Percentiles rank a stretch among this genome's conserved stretches.
These are phyloP conservation scores for Arthroderma sp. DNA, from an alignment of 2,329 filamentous ascomycete species.

Conservation along the genomic window DNA sequence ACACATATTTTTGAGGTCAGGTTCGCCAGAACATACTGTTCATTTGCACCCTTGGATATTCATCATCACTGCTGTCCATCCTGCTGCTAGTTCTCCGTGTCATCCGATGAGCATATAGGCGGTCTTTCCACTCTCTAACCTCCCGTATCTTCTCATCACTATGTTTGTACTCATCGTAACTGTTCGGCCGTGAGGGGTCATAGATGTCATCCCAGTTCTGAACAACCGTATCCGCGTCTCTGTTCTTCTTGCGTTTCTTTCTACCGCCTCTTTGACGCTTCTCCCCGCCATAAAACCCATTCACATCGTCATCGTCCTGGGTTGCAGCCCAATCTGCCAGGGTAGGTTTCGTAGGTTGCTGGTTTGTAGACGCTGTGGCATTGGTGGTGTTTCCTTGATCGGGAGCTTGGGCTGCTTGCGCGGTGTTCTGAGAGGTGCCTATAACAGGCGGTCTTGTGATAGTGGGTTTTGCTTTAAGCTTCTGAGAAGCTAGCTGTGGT, in stretches of 20 bases:
- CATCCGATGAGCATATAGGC: slow-evolving; percentile 60
- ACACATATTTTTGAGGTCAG: not conserved
- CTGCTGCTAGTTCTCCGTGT: slow-evolving; percentile 31
- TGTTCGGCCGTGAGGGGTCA: slow-evolving; percentile 69
- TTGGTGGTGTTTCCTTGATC: slow-evolving; percentile 11
- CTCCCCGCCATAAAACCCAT: slow-evolving; percentile 49
- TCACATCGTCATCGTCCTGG: slow-evolving; percentile 66
- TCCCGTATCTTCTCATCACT: slow-evolving; percentile 75
- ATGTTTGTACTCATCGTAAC: slow-evolving; percentile 68
- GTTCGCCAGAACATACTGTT: slow-evolving; percentile 28
- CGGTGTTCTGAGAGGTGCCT: not conserved
- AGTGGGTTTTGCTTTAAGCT: slow-evolving; percentile 48
- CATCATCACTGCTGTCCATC: slow-evolving; percentile 38
- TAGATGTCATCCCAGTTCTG: slow-evolving; percentile 88
- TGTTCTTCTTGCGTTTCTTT: slow-evolving; percentile 64
- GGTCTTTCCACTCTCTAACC: slow-evolving; percentile 70
- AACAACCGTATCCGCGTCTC: slow-evolving; percentile 42
- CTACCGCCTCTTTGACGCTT: slow-evolving; percentile 65
- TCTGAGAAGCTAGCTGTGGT: slow-evolving; percentile 51
- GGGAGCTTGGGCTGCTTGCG: too few relatives aligned
- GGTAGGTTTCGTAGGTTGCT: slow-evolving; percentile 47
- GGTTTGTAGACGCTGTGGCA: slow-evolving; percentile 19
- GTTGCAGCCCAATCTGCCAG: slow-evolving; percentile 69
- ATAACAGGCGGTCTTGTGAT: slow-evolving; percentile 36
- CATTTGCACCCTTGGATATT: slow-evolving; percentile 30